Conservation (phyloP, 192 early-diverging fungal genomes). For the Globomyces pollinis-pini region DNA sequence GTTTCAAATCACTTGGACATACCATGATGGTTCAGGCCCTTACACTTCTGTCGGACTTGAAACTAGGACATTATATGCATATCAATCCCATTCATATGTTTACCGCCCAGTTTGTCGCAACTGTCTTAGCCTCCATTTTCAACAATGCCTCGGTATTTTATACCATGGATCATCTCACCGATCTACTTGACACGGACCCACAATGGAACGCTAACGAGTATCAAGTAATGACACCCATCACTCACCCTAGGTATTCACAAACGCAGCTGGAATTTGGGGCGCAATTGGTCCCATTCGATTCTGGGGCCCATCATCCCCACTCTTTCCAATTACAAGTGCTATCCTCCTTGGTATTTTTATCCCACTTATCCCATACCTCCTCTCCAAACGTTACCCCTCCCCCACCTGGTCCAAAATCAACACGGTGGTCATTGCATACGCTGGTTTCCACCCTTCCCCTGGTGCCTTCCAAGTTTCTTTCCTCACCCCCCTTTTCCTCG, state of each 20-base stretch:
- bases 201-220: neutral
- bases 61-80: conserved; percentile 73
- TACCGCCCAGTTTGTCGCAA: conserved; percentile 48
- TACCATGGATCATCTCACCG: conserved; percentile 15
- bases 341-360: conserved; percentile 19
- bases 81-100: conserved; percentile 61
- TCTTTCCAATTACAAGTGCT: conserved; percentile 19
- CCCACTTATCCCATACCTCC: conserved; percentile 25
- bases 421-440: conserved; percentile 17
- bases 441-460: no score
- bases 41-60: conserved; percentile 63
- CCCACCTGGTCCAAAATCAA: conserved; percentile 19
- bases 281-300: conserved; percentile 60
- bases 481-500: no score
- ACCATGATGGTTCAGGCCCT: conserved; percentile 75
- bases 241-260: conserved; percentile 56
- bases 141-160: conserved; percentile 24
- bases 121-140: conserved; percentile 48
- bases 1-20: conserved; percentile 80
- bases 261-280: conserved; percentile 69
- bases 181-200: neutral
- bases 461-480: no score
- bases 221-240: conserved; percentile 1
- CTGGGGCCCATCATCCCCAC: conserved; percentile 36
- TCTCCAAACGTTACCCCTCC: conserved; percentile 42